Base-by-base conservation (phyloP, 1,284 basidiomycete species). In the Tetrapyrgos nigripes region DNA sequence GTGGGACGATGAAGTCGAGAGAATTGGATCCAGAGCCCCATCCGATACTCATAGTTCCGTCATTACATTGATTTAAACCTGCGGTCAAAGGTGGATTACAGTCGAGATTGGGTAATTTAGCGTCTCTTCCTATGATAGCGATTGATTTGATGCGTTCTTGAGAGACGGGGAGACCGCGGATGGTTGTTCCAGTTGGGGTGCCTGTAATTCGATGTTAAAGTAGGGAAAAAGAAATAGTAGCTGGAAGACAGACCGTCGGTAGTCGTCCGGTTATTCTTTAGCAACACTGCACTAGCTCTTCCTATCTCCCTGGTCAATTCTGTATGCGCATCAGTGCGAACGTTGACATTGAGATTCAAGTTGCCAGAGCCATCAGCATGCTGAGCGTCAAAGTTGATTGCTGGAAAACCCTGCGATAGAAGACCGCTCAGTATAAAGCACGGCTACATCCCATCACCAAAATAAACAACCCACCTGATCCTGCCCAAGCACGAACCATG, bases 221-320 rank as follows among this genome's bases (percentile, higher is more conserved):
- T 17, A 2, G 17, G 19, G 3, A 19, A 23, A 43, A 9, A 3
- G 9, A n/a, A 19, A n/a, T 21, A 28, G 14, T n/a, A 28, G 5
- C 5, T 40, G 37, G 13, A n/a, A n/a, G 14, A 37, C 33, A 19
- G 28, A 37, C 71, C 71, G 17, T 68, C 64, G 17, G 69, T 69
- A 4, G 71, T 70, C 10, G 69, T 74, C n/a, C 75, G 68, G 43
- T 74, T 77, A 70, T 95, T 95, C 79, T 95, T 94, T 23, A 94
- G 81, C 26, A 96, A 73, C 5, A 94, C 89, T 1, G 87, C 86
- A 0, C 88, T 89, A 0, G 85, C 86, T 0, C 84, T 81, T 3
- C 85, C 91, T 21, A 94, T 86, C 60, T 92, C 80, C 28, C 83
- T 80, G 10, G 84, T 85, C 5, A 91, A 70, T 0, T 82, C 80